Percentiles rank a stretch among this genome's conserved stretches.
phyloP scores from a whole-genome alignment of 768 basidiomycete genomes.

The Porphyrellus cyaneotinctus region DNA sequence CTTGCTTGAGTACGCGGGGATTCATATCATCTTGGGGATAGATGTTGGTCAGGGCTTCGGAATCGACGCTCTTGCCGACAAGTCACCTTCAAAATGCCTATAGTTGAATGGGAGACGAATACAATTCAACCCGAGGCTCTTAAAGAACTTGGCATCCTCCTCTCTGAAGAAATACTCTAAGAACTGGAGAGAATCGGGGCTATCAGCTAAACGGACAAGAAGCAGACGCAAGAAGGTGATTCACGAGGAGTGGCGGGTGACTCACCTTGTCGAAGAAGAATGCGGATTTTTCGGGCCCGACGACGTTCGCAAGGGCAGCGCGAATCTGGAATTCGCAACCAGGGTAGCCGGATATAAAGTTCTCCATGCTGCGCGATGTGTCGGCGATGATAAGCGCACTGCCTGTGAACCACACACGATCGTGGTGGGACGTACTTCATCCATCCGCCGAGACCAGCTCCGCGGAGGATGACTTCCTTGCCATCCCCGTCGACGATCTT shows the following conservation, averaged over 20 bases:
- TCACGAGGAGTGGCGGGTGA: not conserved
- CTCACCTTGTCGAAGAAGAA: slow-evolving; percentile 82
- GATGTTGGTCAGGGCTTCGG: not conserved
- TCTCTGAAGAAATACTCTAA: slow-evolving; percentile 82
- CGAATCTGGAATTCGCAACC: slow-evolving; percentile 81
- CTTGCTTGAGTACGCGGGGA: slow-evolving; percentile 68
- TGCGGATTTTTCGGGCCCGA: slow-evolving; percentile 65
- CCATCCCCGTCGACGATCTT: slow-evolving; percentile 56
- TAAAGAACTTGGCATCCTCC: slow-evolving; percentile 72
- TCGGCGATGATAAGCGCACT: slow-evolving; percentile 2
- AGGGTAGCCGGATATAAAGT: slow-evolving; percentile 75
- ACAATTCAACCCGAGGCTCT: slow-evolving; percentile 73
- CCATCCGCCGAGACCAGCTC: slow-evolving; percentile 82
- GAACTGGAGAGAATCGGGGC: slow-evolving; percentile 43
- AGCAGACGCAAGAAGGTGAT: not conserved
- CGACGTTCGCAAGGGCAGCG: slow-evolving; percentile 56
- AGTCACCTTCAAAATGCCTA: slow-evolving; percentile 55
- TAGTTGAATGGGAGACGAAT: slow-evolving; percentile 77
- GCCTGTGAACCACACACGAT: slow-evolving; percentile 3
- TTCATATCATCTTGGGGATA: slow-evolving; percentile 60
- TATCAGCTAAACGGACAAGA: not conserved
- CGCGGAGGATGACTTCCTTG: slow-evolving; percentile 57
- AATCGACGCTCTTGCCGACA: not conserved
- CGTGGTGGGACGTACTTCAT: slow-evolving; percentile 60
- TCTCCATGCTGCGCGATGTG: slow-evolving; percentile 55